Percentiles rank a stretch among this genome's conserved stretches.
Conservation (phyloP, 768 basidiomycete species). For the Termitomyces sp. region DNA sequence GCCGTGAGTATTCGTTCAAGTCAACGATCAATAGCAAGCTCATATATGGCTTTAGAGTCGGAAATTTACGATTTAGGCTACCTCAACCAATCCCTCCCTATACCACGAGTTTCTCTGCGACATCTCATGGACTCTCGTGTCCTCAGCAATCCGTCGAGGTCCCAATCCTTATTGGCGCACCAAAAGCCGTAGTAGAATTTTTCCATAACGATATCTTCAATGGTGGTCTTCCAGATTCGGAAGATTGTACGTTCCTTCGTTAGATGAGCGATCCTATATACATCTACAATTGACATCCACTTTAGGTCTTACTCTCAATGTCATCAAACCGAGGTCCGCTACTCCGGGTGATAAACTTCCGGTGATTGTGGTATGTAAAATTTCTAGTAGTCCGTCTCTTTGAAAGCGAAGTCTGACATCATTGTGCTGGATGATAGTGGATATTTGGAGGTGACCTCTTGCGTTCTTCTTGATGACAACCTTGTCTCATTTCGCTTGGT, state of each 20-base stretch:
- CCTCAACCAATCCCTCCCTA: slow-evolving; percentile 36
- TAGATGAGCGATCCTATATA: neutral
- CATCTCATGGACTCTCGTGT: slow-evolving; percentile 41
- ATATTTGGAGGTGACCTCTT: slow-evolving; percentile 40
- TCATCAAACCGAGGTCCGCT: slow-evolving; percentile 41
- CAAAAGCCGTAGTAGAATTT: slow-evolving; percentile 30
- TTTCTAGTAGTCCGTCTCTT: neutral
- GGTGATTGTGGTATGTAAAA: slow-evolving; percentile 45
- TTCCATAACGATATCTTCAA: slow-evolving; percentile 29
- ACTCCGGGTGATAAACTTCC: slow-evolving; percentile 44
- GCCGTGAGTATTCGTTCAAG: slow-evolving; percentile 36
- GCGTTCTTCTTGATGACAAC: neutral
- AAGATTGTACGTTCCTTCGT: slow-evolving; percentile 38
- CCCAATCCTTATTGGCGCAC: slow-evolving; percentile 32
- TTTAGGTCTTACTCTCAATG: slow-evolving; percentile 51
- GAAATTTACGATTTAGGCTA: slow-evolving; percentile 37
- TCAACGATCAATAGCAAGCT: neutral
- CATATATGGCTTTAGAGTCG: slow-evolving; percentile 23
- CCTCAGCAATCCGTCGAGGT: slow-evolving; percentile 40
- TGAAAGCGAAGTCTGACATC: neutral
- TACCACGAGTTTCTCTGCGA: slow-evolving; percentile 34
- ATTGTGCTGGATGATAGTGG: slow-evolving; percentile 32
- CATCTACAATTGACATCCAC: neutral
- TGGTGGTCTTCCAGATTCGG: slow-evolving; percentile 17
- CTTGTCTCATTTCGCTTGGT: neutral